Evolutionary conservation across 331 rosid species (phyloP), one percentile per base, ranked within the genome.

Genomic region (Quercus lobata): DNA sequence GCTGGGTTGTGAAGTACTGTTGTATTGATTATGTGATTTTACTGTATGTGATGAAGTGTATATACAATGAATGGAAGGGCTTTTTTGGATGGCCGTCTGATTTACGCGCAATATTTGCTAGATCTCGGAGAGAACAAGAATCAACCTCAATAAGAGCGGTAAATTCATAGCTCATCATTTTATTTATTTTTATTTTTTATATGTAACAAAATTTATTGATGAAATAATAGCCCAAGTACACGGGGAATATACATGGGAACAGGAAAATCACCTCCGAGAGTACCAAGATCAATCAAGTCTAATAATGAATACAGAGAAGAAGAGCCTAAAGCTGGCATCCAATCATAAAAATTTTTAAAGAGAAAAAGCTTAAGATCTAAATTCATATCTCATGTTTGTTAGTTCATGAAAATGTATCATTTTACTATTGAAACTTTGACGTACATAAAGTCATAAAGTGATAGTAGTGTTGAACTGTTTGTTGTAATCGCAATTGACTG

Each of bases 51-150:
- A 35, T 85, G 37, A 77, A 95, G 99, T 93, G 90, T 78, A 82
- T 95, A 71, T 95, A 91, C 82, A 88, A 87, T 46, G 97, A 93
- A 77, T 91, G 97, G 99, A 91, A 87, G 81, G 93, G 96, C 63
- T 82, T 89, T 71, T 63, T 91, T 57, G 97, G 97, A 57, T 90
- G 97, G 97, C 83, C 96, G 69, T 95, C 95, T 77, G 99, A 95
- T 83, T 75, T 95, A 65, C 93, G 94, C 4, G 81, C 91, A 57
- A 72, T 89, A 73, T 82, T 93, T 85, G 82, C 85, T n/a, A 89
- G 90, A 85, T 78, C 92, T 5, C 84, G 88, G 91, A 89, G 95
- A 62, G 88, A 88, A 61, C 93, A 73, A 74, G 93, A 86, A 72
- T 85, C 97, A 25, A 85, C 86, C 24, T 86, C 87, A 21, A 68